phyloP scores from a whole-genome alignment of 1,284 basidiomycete genomes.

The Naganishia albida region DNA sequence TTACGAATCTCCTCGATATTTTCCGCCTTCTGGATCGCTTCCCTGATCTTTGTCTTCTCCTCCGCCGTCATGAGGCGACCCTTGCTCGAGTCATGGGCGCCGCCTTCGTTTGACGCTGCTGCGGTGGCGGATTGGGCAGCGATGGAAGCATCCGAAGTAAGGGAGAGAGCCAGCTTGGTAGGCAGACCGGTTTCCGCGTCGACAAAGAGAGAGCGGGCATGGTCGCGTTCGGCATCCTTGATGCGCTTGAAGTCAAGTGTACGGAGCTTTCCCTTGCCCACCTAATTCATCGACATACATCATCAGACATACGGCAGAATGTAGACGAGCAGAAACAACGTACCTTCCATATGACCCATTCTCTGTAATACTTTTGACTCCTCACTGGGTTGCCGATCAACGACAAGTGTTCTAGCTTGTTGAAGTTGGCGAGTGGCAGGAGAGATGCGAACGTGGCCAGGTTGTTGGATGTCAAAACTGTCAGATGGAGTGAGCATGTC shows the following conservation, averaged over 20 bases:
- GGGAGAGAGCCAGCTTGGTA: slow-evolving; percentile 73
- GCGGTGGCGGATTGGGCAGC: slow-evolving; percentile 51
- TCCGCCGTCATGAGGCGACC: slow-evolving; percentile 86
- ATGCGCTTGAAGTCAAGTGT: slow-evolving; percentile 96
- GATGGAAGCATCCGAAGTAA: slow-evolving; percentile 64
- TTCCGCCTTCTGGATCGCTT: slow-evolving; percentile 84
- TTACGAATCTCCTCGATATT: slow-evolving; percentile 87
- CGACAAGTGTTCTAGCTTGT: slow-evolving; percentile 75
- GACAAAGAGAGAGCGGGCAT: slow-evolving; percentile 72
- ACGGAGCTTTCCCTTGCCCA: slow-evolving; percentile 63
- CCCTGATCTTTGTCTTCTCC: slow-evolving; percentile 84
- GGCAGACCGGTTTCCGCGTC: slow-evolving; percentile 69
- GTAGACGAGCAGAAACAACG: slow-evolving; percentile 56
- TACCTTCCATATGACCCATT: slow-evolving; percentile 72
- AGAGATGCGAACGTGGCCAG: slow-evolving; percentile 78
- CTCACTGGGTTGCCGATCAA: slow-evolving; percentile 88
- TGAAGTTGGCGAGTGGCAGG: slow-evolving; percentile 78
- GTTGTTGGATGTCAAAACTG: slow-evolving; percentile 51
- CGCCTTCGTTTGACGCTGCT: slow-evolving; percentile 54
- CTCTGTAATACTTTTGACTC: slow-evolving; percentile 93
- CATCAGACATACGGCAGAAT: slow-evolving; percentile 57
- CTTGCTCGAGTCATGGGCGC: slow-evolving; percentile 42
- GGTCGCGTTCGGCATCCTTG: slow-evolving; percentile 82
- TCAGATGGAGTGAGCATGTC: slow-evolving; percentile 12
- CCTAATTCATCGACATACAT: slow-evolving; percentile 32